A percentile compares a stretch with the other conserved stretches of the same genome.
Evolutionary conservation across 2,329 filamentous ascomycete genomes (phyloP).

Genomic region (Colletotrichum cuscutae): DNA sequence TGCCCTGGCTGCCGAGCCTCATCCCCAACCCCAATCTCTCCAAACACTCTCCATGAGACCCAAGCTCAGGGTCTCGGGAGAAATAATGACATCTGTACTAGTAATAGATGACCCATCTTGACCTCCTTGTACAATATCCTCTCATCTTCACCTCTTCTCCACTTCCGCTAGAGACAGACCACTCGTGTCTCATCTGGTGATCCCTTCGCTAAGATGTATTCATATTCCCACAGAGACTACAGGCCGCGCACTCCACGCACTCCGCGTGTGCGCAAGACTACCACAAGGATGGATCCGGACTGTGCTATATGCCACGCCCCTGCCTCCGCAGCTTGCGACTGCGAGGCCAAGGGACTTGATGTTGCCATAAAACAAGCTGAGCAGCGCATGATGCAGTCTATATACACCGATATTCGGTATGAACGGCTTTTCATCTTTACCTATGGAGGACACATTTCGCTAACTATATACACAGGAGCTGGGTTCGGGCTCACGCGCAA

Average conservation of each 20-base stretch:
- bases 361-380: slow-evolving; percentile 72
- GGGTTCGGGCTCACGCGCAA: slow-evolving; percentile 73
- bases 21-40: slow-evolving; percentile 32
- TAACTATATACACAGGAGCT: slow-evolving; percentile 55
- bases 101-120: slow-evolving; percentile 35
- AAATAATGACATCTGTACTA: slow-evolving; percentile 38
- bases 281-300: slow-evolving; percentile 75
- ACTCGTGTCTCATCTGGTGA: slow-evolving; percentile 38
- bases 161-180: slow-evolving; percentile 18
- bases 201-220: slow-evolving; percentile 60
- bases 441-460: slow-evolving; percentile 27
- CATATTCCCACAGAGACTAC: slow-evolving; percentile 52
- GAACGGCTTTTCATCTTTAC: slow-evolving; percentile 33
- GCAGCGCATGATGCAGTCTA: slow-evolving; percentile 69
- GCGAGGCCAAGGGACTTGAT: slow-evolving; percentile 73
- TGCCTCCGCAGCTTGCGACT: slow-evolving; percentile 69
- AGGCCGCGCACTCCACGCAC: slow-evolving; percentile 35
- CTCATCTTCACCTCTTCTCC: not conserved
- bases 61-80: slow-evolving; percentile 46
- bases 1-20: slow-evolving; percentile 36
- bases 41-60: slow-evolving; percentile 45
- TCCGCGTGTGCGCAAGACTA: slow-evolving; percentile 50
- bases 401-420: slow-evolving; percentile 73
- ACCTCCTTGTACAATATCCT: slow-evolving; percentile 45
- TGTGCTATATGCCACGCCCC: slow-evolving; percentile 74